Evolutionary conservation across 2,329 filamentous ascomycete species (phyloP), one percentile per base, ranked within the genome.

Genomic region (Xylariaceae sp.): DNA sequence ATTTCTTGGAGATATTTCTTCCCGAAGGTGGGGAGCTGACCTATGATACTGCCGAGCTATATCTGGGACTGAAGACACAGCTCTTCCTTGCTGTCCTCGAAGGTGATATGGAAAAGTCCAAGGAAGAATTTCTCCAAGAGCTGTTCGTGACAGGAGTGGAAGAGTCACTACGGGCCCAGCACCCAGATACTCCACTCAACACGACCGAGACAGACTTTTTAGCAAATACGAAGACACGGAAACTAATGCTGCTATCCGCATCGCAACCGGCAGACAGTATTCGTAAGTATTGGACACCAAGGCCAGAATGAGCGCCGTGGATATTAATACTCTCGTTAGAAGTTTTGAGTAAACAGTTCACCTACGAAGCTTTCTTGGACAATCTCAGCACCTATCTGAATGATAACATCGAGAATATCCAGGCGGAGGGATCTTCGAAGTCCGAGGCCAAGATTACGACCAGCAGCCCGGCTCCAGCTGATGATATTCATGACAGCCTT

Each of bases 341-440:
- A 17, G 50, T 57, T 28, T 56, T 65, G 18, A 62, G 63, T 47
- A 66, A 64, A 46, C 60, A 67, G 53, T 68, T 67, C 51, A 66
- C 63, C 5, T 69, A 67, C 31, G 66, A 68, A 47, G 62, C 66
- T 9, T 69, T 66, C 46, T 60, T 69, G 6, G 66, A 69, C 34
- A 62, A 45, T 31, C 53, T 69, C 2, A 69, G 64, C 53, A 65
- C 61, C 0, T 68, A 63, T 44, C 58, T 69, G 39, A 66, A 68
- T 46, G 65, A 68, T 11, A 62, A 67, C 34, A 68, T 68, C 34
- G 58, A 63, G 31, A 59, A 38, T 9, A 68, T 69, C 45, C 63
- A 64, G 38, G 56, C 54, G 17, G 57, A 64, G 45, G 65, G 63
- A 17, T 58, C 60, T 16, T 56, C 57, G 18, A 59, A 54, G 42